phyloP scores from a whole-genome alignment of 306 rosid species.

The Medicago arabica region DNA sequence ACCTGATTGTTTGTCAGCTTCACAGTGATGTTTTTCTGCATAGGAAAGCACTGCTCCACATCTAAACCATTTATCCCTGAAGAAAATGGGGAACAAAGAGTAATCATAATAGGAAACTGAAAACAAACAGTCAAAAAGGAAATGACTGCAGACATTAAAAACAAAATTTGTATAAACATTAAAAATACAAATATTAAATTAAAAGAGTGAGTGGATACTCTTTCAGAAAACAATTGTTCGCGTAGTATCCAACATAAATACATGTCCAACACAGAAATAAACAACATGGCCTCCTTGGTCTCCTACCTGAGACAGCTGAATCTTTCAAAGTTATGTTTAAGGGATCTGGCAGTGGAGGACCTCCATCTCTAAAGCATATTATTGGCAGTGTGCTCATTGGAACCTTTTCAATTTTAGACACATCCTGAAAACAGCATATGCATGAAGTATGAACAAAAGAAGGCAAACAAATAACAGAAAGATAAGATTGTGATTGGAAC shows the following conservation, averaged over 20 bases:
- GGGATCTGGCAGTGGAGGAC: constrained; percentile 88
- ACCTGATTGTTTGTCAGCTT: constrained; percentile 89
- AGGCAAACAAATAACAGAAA: constrained; percentile 10
- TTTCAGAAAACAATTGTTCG: not conserved
- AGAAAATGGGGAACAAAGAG: constrained; percentile 36
- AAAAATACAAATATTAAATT: not conserved
- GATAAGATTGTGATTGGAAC: not conserved
- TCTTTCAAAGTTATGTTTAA: constrained; percentile 60
- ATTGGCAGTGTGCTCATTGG: constrained; percentile 68
- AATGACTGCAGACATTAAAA: not conserved
- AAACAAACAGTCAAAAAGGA: constrained; percentile 38
- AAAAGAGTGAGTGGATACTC: not conserved
- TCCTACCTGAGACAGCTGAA: constrained; percentile 58
- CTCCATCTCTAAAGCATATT: constrained; percentile 88
- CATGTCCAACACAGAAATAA: not conserved
- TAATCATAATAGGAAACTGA: constrained; percentile 38
- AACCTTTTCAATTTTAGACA: constrained; percentile 53
- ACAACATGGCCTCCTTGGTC: not conserved
- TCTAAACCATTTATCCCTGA: constrained; percentile 68
- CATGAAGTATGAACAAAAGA: constrained; percentile 36
- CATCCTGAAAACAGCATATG: constrained; percentile 62
- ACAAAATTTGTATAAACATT: not conserved
- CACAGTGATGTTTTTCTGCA: constrained; percentile 73
- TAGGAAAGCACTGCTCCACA: constrained; percentile 84
- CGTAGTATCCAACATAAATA: not conserved